phyloP scores from a whole-genome alignment of 192 early-diverging fungal genomes.

The Podila minutissima region DNA sequence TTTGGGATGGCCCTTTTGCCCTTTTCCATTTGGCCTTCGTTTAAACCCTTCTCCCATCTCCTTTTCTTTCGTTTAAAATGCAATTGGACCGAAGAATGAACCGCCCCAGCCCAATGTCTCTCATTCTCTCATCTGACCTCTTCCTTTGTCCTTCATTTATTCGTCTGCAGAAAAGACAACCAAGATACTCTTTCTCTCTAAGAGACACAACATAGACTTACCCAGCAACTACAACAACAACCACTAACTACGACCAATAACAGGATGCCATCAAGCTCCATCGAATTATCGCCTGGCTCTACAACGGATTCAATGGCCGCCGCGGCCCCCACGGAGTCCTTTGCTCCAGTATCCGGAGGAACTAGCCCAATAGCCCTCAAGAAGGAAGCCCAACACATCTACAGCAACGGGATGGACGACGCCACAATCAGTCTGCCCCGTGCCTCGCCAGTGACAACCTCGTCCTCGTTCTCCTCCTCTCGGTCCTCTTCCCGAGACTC shows the following conservation, averaged over 20 bases:
- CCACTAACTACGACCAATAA: not conserved
- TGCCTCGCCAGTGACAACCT: conserved; percentile 8
- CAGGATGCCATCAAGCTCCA: conserved; percentile 31
- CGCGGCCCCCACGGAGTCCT: conserved; percentile 6
- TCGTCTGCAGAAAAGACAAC: not conserved
- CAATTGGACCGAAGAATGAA: not conserved
- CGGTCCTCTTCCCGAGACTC: conserved; percentile 13
- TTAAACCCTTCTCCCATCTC: not conserved
- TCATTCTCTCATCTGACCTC: not conserved
- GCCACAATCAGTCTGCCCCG: conserved; percentile 26
- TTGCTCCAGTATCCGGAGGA: not conserved
- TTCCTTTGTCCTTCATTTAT: too few relatives aligned
- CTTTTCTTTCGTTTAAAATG: not conserved
- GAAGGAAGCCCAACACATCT: not conserved
- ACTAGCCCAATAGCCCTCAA: not conserved
- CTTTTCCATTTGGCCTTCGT: not conserved
- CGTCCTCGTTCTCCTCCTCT: conserved; percentile 7
- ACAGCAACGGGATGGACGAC: conserved; percentile 17
- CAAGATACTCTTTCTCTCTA: not conserved
- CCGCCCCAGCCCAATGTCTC: not conserved
- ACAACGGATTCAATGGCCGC: conserved; percentile 16
- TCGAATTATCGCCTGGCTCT: conserved; percentile 28
- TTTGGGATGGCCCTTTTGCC: not conserved
- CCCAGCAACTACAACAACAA: not conserved
- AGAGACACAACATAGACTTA: not conserved